Evolutionary conservation across 2,329 filamentous ascomycete species (phyloP).

Genomic region (Nigrograna mackinnonii): DNA sequence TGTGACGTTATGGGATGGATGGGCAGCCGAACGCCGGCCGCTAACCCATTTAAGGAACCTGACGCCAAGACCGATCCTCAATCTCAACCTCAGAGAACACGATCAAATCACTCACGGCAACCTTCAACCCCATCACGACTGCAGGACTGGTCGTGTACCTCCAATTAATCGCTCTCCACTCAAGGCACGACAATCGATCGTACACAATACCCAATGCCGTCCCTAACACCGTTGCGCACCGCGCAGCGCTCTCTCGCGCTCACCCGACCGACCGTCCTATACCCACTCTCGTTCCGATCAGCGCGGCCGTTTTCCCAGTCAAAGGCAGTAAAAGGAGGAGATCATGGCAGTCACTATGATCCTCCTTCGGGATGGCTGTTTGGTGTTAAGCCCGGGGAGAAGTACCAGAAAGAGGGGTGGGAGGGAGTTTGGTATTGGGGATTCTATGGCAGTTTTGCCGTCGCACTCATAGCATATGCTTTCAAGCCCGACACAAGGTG

Average conservation of each 20-base stretch:
- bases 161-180: constrained; percentile 4
- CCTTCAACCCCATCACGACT: no score
- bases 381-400: constrained; percentile 92
- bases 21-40: no score
- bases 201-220: constrained; percentile 23
- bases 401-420: constrained; percentile 96
- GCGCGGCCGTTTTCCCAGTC: constrained; percentile 26
- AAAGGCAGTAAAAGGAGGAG: constrained; percentile 9
- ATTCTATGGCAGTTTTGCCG: constrained; percentile 75
- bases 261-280: constrained; percentile 18
- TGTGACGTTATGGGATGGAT: no score
- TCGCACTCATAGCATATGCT: constrained; percentile 79
- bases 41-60: no score
- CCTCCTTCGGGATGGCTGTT: constrained; percentile 91
- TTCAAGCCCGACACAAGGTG: constrained; percentile 99
- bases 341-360: constrained; percentile 80
- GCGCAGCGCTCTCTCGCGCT: constrained; percentile 24
- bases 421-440: constrained; percentile 85
- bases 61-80: no score
- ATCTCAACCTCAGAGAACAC: no score
- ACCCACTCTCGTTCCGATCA: constrained; percentile 17
- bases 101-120: no score
- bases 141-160: no score
- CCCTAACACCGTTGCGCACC: constrained; percentile 21
- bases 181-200: neutral